Evolutionary conservation across 345 rosid genomes (phyloP).

Genomic region (Lumnitzera racemosa): DNA sequence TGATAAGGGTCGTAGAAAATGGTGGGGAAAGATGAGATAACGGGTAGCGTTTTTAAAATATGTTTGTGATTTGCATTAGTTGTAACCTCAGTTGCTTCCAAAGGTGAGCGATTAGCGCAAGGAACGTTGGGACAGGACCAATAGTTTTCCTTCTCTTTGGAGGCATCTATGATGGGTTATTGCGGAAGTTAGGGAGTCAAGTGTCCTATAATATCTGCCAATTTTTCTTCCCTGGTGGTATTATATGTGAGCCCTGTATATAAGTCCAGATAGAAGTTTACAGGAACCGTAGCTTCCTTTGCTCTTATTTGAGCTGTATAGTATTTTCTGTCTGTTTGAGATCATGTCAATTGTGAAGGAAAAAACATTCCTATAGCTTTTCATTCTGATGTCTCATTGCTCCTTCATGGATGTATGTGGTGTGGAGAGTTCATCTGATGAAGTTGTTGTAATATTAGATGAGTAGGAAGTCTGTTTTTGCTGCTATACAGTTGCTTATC

Average conservation of each 20-base stretch:
- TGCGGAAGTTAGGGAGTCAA: neutral
- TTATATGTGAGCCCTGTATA: neutral
- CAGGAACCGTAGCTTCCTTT: neutral
- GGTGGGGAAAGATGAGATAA: constrained; percentile 73
- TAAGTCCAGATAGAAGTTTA: neutral
- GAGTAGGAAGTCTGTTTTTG: no score
- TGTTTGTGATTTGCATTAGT: neutral
- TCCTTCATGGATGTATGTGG: no score
- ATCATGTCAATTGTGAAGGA: neutral
- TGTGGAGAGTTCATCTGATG: no score
- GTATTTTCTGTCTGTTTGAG: neutral
- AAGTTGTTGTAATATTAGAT: no score
- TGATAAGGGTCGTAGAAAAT: constrained; percentile 54
- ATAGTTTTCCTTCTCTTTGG: constrained; percentile 1
- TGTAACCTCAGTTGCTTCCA: no score
- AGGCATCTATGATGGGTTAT: neutral
- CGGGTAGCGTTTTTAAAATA: constrained; percentile 1
- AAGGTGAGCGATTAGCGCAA: no score
- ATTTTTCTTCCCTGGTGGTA: constrained; percentile 24
- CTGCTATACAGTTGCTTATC: no score
- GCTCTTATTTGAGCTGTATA: neutral
- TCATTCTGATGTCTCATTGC: neutral
- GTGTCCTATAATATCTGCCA: constrained; percentile 10
- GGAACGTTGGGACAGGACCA: no score
- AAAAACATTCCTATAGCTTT: neutral